A percentile compares a stretch with the other conserved stretches of the same genome.
phyloP scores from a whole-genome alignment of 192 early-diverging fungal species.

The Glomus cerebriforme region DNA sequence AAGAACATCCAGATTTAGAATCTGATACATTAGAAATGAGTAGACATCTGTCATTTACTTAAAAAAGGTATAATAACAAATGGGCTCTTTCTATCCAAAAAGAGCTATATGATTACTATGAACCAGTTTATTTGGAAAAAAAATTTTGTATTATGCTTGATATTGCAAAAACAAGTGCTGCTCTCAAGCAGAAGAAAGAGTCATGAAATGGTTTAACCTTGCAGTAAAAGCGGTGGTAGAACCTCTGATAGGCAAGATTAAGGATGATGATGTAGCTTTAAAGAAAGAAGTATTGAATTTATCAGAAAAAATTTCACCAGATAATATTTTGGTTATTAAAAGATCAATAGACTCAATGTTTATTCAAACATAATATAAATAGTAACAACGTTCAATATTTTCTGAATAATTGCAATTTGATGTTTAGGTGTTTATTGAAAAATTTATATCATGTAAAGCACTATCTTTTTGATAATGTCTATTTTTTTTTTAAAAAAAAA shows the following conservation, averaged over 20 bases:
- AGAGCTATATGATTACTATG: not conserved
- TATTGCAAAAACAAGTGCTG: not conserved
- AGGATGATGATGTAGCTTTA: not conserved
- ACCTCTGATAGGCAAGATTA: not conserved
- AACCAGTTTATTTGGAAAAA: not conserved
- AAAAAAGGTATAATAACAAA: not conserved
- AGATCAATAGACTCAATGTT: too few species aligned
- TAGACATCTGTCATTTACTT: too few species aligned
- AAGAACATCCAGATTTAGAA: not conserved
- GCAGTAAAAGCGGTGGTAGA: not conserved
- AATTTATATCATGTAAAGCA: too few species aligned
- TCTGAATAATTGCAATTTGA: too few species aligned
- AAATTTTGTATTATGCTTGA: too few species aligned
- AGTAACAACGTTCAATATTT: too few species aligned
- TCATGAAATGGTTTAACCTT: not conserved
- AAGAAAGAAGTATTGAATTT: not conserved
- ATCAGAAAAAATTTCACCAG: not conserved
- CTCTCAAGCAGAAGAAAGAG: not conserved
- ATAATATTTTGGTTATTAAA: too few species aligned
- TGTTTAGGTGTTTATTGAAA: too few species aligned
- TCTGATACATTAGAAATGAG: not conserved
- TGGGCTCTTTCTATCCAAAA: not conserved
- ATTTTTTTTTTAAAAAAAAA: too few species aligned
- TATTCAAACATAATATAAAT: too few species aligned
- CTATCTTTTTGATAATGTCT: too few species aligned